Conservation (phyloP, 2,329 filamentous ascomycete genomes). For the Tolypocladium sp. region DNA sequence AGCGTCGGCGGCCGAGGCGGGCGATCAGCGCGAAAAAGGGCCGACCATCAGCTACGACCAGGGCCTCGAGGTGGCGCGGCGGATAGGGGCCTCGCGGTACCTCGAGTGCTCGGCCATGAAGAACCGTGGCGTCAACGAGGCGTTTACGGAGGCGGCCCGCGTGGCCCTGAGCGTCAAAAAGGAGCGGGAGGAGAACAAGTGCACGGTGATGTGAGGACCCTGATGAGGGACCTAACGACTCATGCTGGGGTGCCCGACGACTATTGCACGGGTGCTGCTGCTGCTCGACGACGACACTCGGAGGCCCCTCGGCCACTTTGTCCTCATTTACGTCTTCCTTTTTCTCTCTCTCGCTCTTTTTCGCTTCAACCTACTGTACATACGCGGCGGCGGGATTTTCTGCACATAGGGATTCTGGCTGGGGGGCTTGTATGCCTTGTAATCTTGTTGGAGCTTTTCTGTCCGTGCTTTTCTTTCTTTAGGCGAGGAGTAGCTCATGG, state of each 20-base stretch:
- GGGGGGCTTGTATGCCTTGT: neutral
- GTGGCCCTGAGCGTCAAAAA: constrained; percentile 73
- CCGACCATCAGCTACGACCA: constrained; percentile 83
- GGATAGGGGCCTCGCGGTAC: constrained; percentile 88
- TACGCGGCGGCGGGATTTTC: neutral
- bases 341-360: neutral
- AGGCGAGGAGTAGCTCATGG: neutral
- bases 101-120: constrained; percentile 98
- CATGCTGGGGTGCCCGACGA: neutral
- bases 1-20: constrained; percentile 7
- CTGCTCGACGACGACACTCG: neutral
- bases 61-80: constrained; percentile 81
- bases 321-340: neutral
- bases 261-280: neutral
- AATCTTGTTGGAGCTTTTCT: neutral
- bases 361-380: neutral
- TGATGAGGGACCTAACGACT: neutral
- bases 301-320: neutral
- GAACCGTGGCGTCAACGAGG: constrained; percentile 96
- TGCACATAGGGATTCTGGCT: neutral
- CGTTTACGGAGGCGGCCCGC: constrained; percentile 93
- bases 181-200: constrained; percentile 53
- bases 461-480: neutral
- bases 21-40: constrained; percentile 46
- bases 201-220: constrained; percentile 45